Evolutionary conservation across 2,329 filamentous ascomycete species (phyloP), one percentile per base, ranked within the genome.

Genomic region (Macroventuria anomochaeta): DNA sequence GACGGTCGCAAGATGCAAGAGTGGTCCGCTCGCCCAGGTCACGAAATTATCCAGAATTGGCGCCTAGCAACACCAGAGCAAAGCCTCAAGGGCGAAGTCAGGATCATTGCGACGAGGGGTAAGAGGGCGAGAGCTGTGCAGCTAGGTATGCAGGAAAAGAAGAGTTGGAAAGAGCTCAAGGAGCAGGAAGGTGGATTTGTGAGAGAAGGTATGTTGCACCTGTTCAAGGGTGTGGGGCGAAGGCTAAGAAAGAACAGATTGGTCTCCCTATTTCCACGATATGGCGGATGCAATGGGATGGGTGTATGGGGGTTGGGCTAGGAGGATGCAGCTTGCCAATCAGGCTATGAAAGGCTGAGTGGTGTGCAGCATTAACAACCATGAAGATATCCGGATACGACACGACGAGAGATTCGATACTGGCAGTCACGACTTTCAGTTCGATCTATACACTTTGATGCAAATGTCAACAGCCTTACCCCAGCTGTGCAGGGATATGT

Each of bases 211-310:
- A 39, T 52, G 65, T 57, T 38, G 15, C n/a, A 2, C 6, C 18
- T 39, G 1, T 10, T 7, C 3, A 6, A 11, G 5, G 12, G 11
- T n/a, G n/a, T n/a, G 11, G 11, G 37, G 12, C 4, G 5, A 15
- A 15, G 17, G 15, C 53, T 62, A 23, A 63, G 23, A 13, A 21
- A 18, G 1, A 15, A 15, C 41, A 73, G 71, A 65, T 50, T 74
- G 70, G 70, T 61, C 34, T 10, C 70, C 71, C 1, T 73, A 73
- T 38, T 60, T 71, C 46, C 63, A 72, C 42, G 68, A 74, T 43
- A 71, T 70, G 68, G 68, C 70, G 5, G 71, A 74, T 50, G 70
- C 70, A 11, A 62, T 70, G 21, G 68, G 67, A 2, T 74, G 71
- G 71, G 59, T 74, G 11, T 74, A 74, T 44, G 70, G 70, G 5